These are phyloP conservation scores for Erodium trifolium DNA, from an alignment of 441 rosid genomes.

Conservation along the genomic window DNA sequence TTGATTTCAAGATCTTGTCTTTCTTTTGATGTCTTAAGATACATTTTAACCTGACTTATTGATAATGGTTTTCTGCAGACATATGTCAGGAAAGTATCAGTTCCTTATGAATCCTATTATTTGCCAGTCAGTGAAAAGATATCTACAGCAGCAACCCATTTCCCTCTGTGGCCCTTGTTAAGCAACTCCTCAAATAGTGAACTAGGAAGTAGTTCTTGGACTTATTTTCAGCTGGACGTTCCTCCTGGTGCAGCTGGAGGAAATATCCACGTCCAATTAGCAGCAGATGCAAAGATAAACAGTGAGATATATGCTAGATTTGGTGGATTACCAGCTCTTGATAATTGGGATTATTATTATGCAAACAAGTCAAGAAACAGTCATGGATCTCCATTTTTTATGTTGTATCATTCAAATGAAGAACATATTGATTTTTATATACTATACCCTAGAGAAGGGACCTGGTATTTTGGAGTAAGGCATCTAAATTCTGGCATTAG, in stretches of 20 bases:
- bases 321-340: slow-evolving; percentile 67
- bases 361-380: slow-evolving; percentile 58
- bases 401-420: slow-evolving; percentile 51
- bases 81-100: slow-evolving; percentile 51
- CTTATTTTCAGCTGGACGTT: slow-evolving; percentile 60
- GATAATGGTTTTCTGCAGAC: slow-evolving; percentile 58
- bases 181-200: slow-evolving; percentile 54
- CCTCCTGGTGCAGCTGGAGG: slow-evolving; percentile 94
- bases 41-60: slow-evolving; percentile 16
- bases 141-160: slow-evolving; percentile 48
- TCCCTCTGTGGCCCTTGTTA: slow-evolving; percentile 60
- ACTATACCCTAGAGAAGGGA: slow-evolving; percentile 72
- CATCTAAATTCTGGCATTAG: slow-evolving; percentile 28
- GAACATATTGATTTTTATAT: slow-evolving; percentile 68
- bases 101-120: slow-evolving; percentile 74
- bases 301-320: slow-evolving; percentile 71
- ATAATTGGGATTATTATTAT: slow-evolving; percentile 71
- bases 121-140: slow-evolving; percentile 50
- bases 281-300: slow-evolving; percentile 41
- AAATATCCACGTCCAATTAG: slow-evolving; percentile 64
- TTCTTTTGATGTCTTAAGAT: slow-evolving; percentile 26
- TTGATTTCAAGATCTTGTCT: slow-evolving; percentile 7
- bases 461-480: slow-evolving; percentile 76
- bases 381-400: slow-evolving; percentile 45
- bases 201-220: slow-evolving; percentile 44